Base-by-base conservation (phyloP, 164 flowering plant genomes). In the Piper betle region DNA sequence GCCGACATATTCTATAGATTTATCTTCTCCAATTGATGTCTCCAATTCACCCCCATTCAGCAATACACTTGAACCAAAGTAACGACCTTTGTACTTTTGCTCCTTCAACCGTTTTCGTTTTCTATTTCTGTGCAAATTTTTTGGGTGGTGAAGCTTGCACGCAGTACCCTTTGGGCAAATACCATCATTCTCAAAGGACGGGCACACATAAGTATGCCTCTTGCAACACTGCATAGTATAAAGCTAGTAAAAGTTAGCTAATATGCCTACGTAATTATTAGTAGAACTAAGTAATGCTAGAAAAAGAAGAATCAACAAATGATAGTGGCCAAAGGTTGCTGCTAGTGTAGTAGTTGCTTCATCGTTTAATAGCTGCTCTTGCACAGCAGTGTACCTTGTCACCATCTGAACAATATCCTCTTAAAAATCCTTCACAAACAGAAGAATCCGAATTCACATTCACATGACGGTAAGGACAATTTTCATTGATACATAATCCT, bases 71-170 rank as follows among this genome's bases (percentile, higher is more conserved):
- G 79, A 73, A 46, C 84, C 91, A 65, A 93, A 93, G 75, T 93
- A 93, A 37, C 98, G 82, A 10, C 83, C 86, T 33, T 64, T 63
- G 38, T 73, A 80, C 73, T 75, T 84, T 52, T 67, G 73, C 37
- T 75, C 80, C 57, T 65, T 70, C 1, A 70, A 52, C 54, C 70
- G 67, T 63, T 78, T 84, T 65, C 72, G 68, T 65, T 82, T 80
- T 73, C 68, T 79, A 69, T 66, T 70, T 60, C 67, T 76, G 68
- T 61, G 73, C 64, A 66, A 72, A 52, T 64, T 75, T 64, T 80
- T 90, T 7, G 96, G 97, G 64, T 93, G 98, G 71, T 86, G 94
- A 74, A 93, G 93, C 81, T 83, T 93, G 90, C 98, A 93, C 48
- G 69, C 71, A 20, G 88, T 69, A 40, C 83, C 78, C 70, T 78